Conservation (phyloP, 495 filamentous ascomycete species). For the Echria macrotheca region DNA sequence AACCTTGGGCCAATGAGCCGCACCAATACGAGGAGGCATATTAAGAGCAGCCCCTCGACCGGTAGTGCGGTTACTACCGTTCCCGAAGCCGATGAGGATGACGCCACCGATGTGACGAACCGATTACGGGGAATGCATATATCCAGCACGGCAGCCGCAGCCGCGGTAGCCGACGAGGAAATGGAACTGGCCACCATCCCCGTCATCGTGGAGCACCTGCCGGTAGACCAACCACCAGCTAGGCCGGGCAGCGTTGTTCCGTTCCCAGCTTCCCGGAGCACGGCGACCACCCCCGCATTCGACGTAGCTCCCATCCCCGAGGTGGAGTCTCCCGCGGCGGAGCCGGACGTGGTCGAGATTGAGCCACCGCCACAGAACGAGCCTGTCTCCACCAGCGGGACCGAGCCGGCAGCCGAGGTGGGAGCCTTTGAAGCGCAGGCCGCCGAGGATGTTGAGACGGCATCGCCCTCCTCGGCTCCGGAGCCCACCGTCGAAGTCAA, state of each 20-base stretch:
- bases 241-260: slow-evolving; percentile 25
- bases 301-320: slow-evolving; percentile 8
- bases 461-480: too few relatives aligned
- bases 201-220: slow-evolving; percentile 38
- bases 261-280: slow-evolving; percentile 8
- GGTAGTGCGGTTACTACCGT: slow-evolving; percentile 70
- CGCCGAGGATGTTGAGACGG: not conserved
- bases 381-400: too few relatives aligned
- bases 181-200: slow-evolving; percentile 36
- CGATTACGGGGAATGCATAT: slow-evolving; percentile 37
- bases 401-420: not conserved
- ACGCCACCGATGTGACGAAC: slow-evolving; percentile 34
- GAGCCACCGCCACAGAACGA: not conserved
- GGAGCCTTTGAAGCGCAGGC: not conserved
- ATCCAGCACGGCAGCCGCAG: slow-evolving; percentile 24
- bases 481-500: not conserved
- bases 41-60: slow-evolving; percentile 65
- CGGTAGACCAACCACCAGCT: slow-evolving; percentile 20
- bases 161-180: slow-evolving; percentile 36
- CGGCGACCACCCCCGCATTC: not conserved
- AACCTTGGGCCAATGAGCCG: slow-evolving; percentile 35
- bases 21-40: slow-evolving; percentile 68
- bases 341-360: too few relatives aligned
- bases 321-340: too few relatives aligned
- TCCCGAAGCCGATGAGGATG: slow-evolving; percentile 65